Base-by-base conservation (phyloP, 495 filamentous ascomycete genomes). In the Penicillium cosmopolitanum region DNA sequence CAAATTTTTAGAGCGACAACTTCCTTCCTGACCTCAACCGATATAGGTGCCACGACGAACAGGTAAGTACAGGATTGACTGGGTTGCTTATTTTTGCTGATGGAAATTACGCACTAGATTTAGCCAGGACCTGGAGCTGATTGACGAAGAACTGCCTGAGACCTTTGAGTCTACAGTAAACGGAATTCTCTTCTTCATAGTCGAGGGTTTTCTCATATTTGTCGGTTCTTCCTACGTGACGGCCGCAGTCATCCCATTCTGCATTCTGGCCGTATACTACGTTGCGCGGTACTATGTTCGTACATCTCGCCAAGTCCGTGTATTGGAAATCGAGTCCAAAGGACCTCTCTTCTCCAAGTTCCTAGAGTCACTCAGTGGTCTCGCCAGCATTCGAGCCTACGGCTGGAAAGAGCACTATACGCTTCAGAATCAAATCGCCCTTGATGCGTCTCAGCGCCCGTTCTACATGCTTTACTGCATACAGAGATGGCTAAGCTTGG, bases 261-360 rank as follows among this genome's bases (percentile, higher is more conserved):
- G 61, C 19, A 25, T 59, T n/a, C 31, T 69, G 6, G 58, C 40
- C 15, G 57, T 69, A 6, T 64, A 63, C 28, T 66, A 64, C 38
- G 55, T 69, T n/a, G 63, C 63, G 13, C 56, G 21, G 6, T 66
- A 55, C 46, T 69, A 69, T 25, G 53, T 84, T 0, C 80, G 77
- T 5, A 69, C 66, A 31, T 63, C 71, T 25, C 78, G 82, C 5
- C 85, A 87, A 58, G 53, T 89, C 3, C 78, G 85, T 18, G 61
- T 87, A 1, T 65, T 89, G 2, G 85, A 87, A 54, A 78, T 85
- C 6, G 80, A 86, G 59, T 67, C 75, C 9, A 82, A 82, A 60
- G 70, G 74, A 7, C 89, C 89, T 0, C 81, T 94, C 0, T 93
- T 90, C 65, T 87, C 91, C 51, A 84, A 86, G 44, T 91, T 94